Evolutionary conservation across 176 grass and related monocot species (phyloP).

Genomic region (Elymus sibiricus): DNA sequence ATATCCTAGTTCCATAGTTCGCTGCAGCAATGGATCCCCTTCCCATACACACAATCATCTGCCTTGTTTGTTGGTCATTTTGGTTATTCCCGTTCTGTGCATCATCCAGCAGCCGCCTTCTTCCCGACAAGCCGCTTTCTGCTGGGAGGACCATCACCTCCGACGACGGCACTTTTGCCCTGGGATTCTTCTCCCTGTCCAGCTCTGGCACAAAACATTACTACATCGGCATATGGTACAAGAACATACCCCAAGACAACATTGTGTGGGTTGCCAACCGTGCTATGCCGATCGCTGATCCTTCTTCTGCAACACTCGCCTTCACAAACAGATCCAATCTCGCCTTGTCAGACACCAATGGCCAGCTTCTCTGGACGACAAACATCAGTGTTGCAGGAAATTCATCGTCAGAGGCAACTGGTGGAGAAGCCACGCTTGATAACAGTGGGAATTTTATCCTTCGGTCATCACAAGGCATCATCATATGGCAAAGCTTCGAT

Average conservation of each 20-base stretch:
- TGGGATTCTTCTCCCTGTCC: slow-evolving; percentile 35
- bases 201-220: not conserved
- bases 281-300: not conserved
- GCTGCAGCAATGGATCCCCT: not conserved
- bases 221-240: slow-evolving; percentile 40
- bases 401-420: not conserved
- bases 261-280: slow-evolving; percentile 46
- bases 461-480: not conserved
- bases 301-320: not conserved
- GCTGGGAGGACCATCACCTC: slow-evolving; percentile 1
- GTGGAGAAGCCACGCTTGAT: not conserved
- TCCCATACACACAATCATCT: not conserved
- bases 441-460: slow-evolving; percentile 30
- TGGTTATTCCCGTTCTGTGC: not conserved
- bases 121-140: not conserved
- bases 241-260: not conserved
- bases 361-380: slow-evolving; percentile 12
- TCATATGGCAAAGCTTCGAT: slow-evolving; percentile 46
- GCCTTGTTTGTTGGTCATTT: not conserved
- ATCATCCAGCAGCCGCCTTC: slow-evolving; percentile 17
- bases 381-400: not conserved
- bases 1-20: not conserved
- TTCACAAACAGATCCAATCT: slow-evolving; percentile 16
- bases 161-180: not conserved
- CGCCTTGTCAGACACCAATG: not conserved